These are phyloP conservation scores for Peronospora farinosa DNA, from an alignment of 352 stramenopile genomes.

Conservation along the genomic window DNA sequence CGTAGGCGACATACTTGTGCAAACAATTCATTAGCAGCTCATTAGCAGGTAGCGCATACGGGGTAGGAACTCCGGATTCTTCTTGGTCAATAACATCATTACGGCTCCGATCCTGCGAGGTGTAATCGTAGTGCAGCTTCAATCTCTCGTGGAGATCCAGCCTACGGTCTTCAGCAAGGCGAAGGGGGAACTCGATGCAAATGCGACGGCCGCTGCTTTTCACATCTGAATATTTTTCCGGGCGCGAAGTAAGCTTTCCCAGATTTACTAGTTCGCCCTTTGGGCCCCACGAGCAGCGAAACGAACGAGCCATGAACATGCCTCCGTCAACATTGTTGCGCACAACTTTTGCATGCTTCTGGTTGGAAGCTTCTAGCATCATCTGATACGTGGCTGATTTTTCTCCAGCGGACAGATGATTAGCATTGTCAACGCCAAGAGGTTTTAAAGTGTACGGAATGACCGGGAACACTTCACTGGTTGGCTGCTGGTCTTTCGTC, in stretches of 20 bases:
- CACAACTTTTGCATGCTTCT: conserved; percentile 27
- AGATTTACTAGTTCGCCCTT: conserved; percentile 70
- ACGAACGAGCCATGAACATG: conserved; percentile 74
- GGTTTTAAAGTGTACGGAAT: conserved; percentile 27
- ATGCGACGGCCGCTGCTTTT: conserved; percentile 26
- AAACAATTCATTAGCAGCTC: conserved; percentile 49
- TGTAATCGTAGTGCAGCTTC: conserved; percentile 53
- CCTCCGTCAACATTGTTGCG: conserved; percentile 55
- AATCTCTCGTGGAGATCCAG: conserved; percentile 44
- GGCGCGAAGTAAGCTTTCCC: conserved; percentile 34
- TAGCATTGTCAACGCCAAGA: conserved; percentile 22
- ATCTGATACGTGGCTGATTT: conserved; percentile 70
- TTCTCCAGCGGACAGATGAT: conserved; percentile 20
- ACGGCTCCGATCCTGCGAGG: conserved; percentile 24
- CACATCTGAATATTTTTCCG: conserved; percentile 13
- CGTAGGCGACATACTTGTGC: conserved; percentile 52
- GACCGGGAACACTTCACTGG: conserved; percentile 37
- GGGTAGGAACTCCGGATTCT: conserved; percentile 25
- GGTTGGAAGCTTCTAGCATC: conserved; percentile 42
- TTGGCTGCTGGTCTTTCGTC: conserved; percentile 24
- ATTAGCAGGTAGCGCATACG: conserved; percentile 45
- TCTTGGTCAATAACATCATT: conserved; percentile 27
- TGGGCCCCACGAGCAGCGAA: conserved; percentile 76
- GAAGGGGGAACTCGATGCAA: conserved; percentile 51
- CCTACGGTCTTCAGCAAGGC: conserved; percentile 31